Evolutionary conservation across 2,329 filamentous ascomycete species (phyloP), one percentile per base, ranked within the genome.

Genomic region (Saccharata proteae): DNA sequence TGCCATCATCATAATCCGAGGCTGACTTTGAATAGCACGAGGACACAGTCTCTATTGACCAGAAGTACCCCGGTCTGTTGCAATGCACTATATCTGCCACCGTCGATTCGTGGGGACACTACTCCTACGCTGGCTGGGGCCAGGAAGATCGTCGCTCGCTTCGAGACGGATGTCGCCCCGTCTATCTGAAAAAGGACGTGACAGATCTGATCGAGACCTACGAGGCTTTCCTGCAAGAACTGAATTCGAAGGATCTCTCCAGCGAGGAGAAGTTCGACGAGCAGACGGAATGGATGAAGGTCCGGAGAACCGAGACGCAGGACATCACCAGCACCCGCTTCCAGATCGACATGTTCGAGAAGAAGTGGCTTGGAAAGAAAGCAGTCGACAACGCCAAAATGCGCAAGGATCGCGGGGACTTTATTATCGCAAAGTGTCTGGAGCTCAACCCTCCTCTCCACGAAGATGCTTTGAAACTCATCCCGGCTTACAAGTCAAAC

Each of bases 51-150:
- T 47, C 34, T 39, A 51, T 26, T 44, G 46, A 30, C 42, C 41
- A 22, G 16, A 32, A 34, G 19, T 34, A 25, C n/a, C 21, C 32
- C 8, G 28, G 26, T 18, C 28, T 56, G 6, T 40, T 42, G 29
- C 44, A 48, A 14, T 49, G 46, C 26, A 43, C 57, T 14, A 45
- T 47, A 2, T 49, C 50, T 9, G 53, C 48, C 15, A 48, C 49
- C 17, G 45, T 53, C 20, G 54, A 57, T 36, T 57, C 53, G 1
- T 57, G 54, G 54, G 50, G 50, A 12, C 55, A 56, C 30, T 57
- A 52, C 38, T 21, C 51, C 47, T 36, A 36, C 16, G 50, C 49
- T 33, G 54, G 53, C 6, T 49, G 50, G 6, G 47, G 51, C 8
- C 46, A 44, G 16, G 48, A 47, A 5, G 50, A 50, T 26, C 48